phyloP scores from a whole-genome alignment of 805 yeast species.

The Cyberlindnera mississippiensis region DNA sequence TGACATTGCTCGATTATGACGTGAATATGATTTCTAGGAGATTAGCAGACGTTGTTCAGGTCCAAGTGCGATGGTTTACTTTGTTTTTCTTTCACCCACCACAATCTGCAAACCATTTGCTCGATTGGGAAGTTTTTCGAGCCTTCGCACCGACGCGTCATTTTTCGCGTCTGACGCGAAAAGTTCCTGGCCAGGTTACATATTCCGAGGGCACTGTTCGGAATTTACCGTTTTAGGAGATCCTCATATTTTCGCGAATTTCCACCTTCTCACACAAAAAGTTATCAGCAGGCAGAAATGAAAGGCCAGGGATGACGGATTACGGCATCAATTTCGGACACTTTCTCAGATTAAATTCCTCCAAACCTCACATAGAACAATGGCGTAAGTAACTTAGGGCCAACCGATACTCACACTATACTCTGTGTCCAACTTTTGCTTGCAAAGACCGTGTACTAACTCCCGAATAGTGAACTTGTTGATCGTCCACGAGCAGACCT shows the following conservation, averaged over 20 bases:
- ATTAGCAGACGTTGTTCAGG: background rate
- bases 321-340: too few species aligned
- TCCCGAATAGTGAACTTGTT: constrained; percentile 48
- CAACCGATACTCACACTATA: too few species aligned
- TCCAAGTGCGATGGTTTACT: background rate
- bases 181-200: constrained; percentile 2
- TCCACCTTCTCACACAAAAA: too few species aligned
- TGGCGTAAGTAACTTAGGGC: too few species aligned
- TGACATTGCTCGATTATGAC: constrained; percentile 21
- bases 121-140: constrained; percentile 12
- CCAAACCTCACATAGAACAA: too few species aligned
- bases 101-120: constrained; percentile 13
- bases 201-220: background rate
- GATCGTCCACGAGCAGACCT: constrained; percentile 78
- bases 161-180: constrained; percentile 4
- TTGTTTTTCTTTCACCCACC: constrained; percentile 4
- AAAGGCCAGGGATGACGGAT: too few species aligned
- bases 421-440: too few species aligned
- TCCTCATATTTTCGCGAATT: too few species aligned
- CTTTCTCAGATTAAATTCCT: too few species aligned
- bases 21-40: too few species aligned
- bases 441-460: constrained; percentile 8
- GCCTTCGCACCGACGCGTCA: constrained; percentile 1
- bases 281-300: too few species aligned
- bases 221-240: constrained; percentile 7